A percentile compares a stretch with the other conserved stretches of the same genome.
Conservation (phyloP, 495 filamentous ascomycete species). For the Aspergillus homomorphus region DNA sequence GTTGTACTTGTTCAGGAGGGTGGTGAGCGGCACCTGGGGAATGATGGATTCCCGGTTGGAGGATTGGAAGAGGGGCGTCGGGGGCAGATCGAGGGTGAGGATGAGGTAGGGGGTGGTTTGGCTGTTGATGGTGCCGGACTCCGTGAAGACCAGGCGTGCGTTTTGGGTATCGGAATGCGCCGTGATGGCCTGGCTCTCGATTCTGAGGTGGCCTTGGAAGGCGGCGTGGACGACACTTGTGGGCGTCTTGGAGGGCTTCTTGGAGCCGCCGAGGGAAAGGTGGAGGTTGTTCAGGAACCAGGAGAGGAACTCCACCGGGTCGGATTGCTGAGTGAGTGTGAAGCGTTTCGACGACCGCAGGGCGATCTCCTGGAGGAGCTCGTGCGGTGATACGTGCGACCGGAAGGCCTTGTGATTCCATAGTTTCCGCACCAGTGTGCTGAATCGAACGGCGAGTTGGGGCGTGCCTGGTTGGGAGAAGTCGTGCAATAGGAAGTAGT, state of each 20-base stretch:
- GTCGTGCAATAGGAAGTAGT: slow-evolving; percentile 83
- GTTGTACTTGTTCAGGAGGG: slow-evolving; percentile 90
- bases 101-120: slow-evolving; percentile 78
- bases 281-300: slow-evolving; percentile 98
- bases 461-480: slow-evolving; percentile 46
- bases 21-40: slow-evolving; percentile 88
- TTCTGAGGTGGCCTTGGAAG: slow-evolving; percentile 88
- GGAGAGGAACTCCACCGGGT: slow-evolving; percentile 92
- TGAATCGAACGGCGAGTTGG: slow-evolving; percentile 71
- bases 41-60: slow-evolving; percentile 89
- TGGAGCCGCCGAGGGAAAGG: slow-evolving; percentile 83
- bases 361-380: slow-evolving; percentile 92
- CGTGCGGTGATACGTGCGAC: slow-evolving; percentile 94
- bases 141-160: slow-evolving; percentile 90
- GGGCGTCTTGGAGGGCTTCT: slow-evolving; percentile 65
- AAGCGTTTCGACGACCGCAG: slow-evolving; percentile 88
- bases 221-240: slow-evolving; percentile 79
- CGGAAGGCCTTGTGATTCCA: slow-evolving; percentile 99
- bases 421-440: slow-evolving; percentile 90
- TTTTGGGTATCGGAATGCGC: slow-evolving; percentile 78
- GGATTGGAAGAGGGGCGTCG: slow-evolving; percentile 96
- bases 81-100: slow-evolving; percentile 86
- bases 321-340: slow-evolving; percentile 84
- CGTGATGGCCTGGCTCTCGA: slow-evolving; percentile 93
- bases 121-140: slow-evolving; percentile 76